phyloP scores from a whole-genome alignment of 257 asterid species.

The Gentiana straminea region DNA sequence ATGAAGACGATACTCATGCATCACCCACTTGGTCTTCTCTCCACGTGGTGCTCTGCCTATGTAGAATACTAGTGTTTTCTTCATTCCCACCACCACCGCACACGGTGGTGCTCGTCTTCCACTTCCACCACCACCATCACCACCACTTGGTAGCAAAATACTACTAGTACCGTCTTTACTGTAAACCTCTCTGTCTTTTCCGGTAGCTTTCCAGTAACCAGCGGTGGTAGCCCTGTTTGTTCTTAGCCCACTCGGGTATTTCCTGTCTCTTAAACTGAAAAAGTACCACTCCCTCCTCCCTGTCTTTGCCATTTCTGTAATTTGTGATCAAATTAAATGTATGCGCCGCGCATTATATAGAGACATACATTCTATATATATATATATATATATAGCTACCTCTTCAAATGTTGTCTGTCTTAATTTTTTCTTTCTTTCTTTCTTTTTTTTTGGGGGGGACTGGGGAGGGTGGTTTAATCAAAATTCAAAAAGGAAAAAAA shows the following conservation, averaged over 20 bases:
- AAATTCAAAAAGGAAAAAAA: neutral
- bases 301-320: conserved; percentile 35
- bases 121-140: no score
- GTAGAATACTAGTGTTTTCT: conserved; percentile 86
- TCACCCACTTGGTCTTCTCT: conserved; percentile 82
- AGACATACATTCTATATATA: neutral
- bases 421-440: no score
- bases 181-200: conserved; percentile 37
- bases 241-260: conserved; percentile 74
- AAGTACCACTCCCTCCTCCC: conserved; percentile 85
- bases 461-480: neutral
- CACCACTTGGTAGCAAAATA: no score
- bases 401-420: no score
- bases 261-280: conserved; percentile 66
- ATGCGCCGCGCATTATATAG: conserved; percentile 12
- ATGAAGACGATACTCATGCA: conserved; percentile 85
- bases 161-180: no score
- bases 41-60: conserved; percentile 79
- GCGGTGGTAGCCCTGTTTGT: conserved; percentile 80
- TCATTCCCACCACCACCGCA: conserved; percentile 44
- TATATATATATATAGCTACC: no score
- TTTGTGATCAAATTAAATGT: no score
- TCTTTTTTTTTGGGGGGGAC: no score
- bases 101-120: no score
- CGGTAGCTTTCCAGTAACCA: conserved; percentile 89